Evolutionary conservation across 2,329 filamentous ascomycete species (phyloP).

Genomic region (Phoma sp.): DNA sequence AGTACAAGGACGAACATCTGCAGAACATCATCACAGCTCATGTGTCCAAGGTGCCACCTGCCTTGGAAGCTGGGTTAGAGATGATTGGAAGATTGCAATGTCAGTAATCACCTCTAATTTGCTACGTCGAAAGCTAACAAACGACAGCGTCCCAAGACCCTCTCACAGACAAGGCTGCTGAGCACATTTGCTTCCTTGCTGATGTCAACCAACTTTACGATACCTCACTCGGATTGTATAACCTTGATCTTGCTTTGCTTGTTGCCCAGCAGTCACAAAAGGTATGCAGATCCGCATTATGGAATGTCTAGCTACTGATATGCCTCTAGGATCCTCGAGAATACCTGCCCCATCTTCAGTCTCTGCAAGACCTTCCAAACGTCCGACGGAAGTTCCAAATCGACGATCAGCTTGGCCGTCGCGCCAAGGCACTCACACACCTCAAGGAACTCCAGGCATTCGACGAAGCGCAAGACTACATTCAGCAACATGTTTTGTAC

Average conservation of each 20-base stretch:
- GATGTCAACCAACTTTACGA: slow-evolving; percentile 94
- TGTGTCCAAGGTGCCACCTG: slow-evolving; percentile 90
- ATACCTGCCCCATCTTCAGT: slow-evolving; percentile 93
- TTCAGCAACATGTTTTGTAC: slow-evolving; percentile 80
- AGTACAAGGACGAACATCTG: slow-evolving; percentile 66
- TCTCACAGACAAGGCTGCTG: slow-evolving; percentile 84
- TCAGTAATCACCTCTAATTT: slow-evolving; percentile 26
- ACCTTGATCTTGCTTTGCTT: slow-evolving; percentile 85
- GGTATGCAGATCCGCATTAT: slow-evolving; percentile 36
- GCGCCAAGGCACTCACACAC: slow-evolving; percentile 77
- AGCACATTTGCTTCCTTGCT: slow-evolving; percentile 96
- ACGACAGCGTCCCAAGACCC: slow-evolving; percentile 48
- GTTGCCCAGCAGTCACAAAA: slow-evolving; percentile 96
- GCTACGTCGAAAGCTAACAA: slow-evolving; percentile 6
- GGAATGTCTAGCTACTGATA: not conserved
- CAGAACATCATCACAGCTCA: slow-evolving; percentile 95
- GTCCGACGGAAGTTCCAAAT: slow-evolving; percentile 80
- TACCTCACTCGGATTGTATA: slow-evolving; percentile 86
- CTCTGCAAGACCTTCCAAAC: slow-evolving; percentile 75
- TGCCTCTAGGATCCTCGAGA: slow-evolving; percentile 75
- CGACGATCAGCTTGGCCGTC: slow-evolving; percentile 82
- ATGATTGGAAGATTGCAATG: slow-evolving; percentile 76
- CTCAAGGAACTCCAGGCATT: slow-evolving; percentile 77
- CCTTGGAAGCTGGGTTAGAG: slow-evolving; percentile 80
- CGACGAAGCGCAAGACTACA: slow-evolving; percentile 79